Base-by-base conservation (phyloP, 202 grass and related monocot genomes). In the Dendrocalamus latiflorus region DNA sequence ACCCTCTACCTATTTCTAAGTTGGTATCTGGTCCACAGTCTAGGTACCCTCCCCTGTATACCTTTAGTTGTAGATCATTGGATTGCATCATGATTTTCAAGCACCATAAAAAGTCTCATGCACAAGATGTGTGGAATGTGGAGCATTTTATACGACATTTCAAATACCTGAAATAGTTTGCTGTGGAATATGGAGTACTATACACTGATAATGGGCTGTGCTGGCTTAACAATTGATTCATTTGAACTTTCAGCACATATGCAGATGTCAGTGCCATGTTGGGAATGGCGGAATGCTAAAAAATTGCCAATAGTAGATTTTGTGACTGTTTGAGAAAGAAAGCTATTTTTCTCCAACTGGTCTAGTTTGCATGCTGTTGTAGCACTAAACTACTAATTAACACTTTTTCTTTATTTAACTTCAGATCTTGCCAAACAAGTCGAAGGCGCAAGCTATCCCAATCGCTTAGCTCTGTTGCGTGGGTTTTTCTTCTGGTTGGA, bases 401-500 rank as follows among this genome's bases (percentile, higher is more conserved):
- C 4, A 38, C 17, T 69, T 51, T 84, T 81, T 54, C 6, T 41
- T 70, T 85, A 82, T 77, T 88, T 58, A 69, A 77, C 75, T 75
- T 54, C 63, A 94, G 91, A 94, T 83, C 62, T 97, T 26, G 80
- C 68, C 3, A 56, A 64, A 20, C 74, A 86, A 85, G 66, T 94
- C 25, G 26, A 78, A 70, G 59, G 42, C 28, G 79, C 56, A 70
- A 75, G 38, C 56, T 17, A 14, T 58, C 55, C 70, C 28, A 44
- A 75, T 86, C 61, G 83, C 28, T 79, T 90, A 81, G 78, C 77
- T 91, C 84, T 96, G 48, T 87, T 96, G 88, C 89, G 90, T 81
- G 88, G 90, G 41, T 79, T 96, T 75, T 87, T 84, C 65, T 96
- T 96, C 72, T 91, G 88, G 90, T 77, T 95, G 87, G 45, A 92